phyloP scores from a whole-genome alignment of 2,329 filamentous ascomycete species.

The Aphanocladium album region DNA sequence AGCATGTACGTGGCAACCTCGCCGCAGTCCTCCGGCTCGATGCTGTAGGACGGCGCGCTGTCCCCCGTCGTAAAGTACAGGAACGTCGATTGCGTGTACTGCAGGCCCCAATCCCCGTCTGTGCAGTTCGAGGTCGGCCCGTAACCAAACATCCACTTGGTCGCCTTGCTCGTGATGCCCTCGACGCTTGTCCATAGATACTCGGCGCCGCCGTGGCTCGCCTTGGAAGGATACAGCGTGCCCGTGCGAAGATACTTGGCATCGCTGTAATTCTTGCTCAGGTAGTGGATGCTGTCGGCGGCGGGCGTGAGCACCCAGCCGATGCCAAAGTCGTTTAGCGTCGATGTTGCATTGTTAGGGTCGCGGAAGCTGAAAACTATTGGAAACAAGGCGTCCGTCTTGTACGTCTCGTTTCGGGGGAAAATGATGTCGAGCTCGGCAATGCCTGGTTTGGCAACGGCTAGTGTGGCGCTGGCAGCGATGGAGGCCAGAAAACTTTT shows the following conservation, averaged over 20 bases:
- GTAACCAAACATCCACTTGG: too few species aligned
- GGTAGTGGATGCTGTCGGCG: neutral
- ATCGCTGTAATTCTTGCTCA: too few species aligned
- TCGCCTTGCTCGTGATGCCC: too few species aligned
- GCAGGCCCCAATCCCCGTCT: too few species aligned
- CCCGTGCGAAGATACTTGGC: too few species aligned
- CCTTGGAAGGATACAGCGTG: too few species aligned
- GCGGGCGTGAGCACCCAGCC: neutral
- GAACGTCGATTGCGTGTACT: too few species aligned
- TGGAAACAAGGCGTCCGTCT: neutral
- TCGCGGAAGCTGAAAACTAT: neutral
- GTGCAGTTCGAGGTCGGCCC: too few species aligned
- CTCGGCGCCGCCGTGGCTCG: too few species aligned
- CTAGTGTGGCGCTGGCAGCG: neutral
- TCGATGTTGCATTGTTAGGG: neutral
- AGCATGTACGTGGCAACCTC: neutral
- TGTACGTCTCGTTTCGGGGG: constrained; percentile 6
- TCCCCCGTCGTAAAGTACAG: too few species aligned
- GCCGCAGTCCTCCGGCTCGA: neutral
- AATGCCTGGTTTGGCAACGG: neutral
- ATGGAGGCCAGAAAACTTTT: neutral
- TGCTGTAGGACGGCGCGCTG: neutral
- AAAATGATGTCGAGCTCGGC: neutral
- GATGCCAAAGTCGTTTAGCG: neutral
- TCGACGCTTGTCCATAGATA: too few species aligned